These are phyloP conservation scores for Helminthosporium solani DNA, from an alignment of 2,329 filamentous ascomycete genomes.

Conservation along the genomic window DNA sequence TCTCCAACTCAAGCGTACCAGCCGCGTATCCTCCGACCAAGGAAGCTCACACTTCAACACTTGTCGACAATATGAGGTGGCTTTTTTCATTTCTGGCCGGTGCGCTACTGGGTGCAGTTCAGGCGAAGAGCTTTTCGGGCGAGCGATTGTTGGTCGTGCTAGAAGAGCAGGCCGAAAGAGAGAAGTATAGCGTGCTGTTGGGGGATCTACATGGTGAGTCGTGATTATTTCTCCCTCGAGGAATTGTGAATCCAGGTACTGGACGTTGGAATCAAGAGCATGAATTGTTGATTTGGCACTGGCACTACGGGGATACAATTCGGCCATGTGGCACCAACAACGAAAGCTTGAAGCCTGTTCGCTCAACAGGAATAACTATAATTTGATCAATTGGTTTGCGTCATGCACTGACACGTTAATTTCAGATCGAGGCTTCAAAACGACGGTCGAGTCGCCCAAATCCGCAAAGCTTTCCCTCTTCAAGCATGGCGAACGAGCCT, in stretches of 20 bases:
- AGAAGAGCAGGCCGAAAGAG: conserved; percentile 79
- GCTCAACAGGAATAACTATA: neutral
- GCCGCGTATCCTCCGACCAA: conserved; percentile 11
- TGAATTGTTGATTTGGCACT: neutral
- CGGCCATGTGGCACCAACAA: neutral
- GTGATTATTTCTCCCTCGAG: conserved; percentile 1
- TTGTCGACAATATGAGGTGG: conserved; percentile 66
- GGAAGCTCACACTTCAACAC: conserved; percentile 22
- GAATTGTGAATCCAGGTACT: neutral
- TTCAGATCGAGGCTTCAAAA: conserved; percentile 76
- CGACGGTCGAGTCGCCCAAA: conserved; percentile 69
- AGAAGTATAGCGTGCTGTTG: conserved; percentile 78
- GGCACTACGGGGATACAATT: neutral
- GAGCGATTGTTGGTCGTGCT: conserved; percentile 80
- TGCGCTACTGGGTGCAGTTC: conserved; percentile 64
- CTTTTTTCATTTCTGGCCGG: conserved; percentile 69
- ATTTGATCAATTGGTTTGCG: neutral
- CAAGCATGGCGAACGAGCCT: conserved; percentile 79
- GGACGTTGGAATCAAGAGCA: neutral
- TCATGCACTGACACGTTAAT: conserved; percentile 8
- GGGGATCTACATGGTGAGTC: conserved; percentile 67
- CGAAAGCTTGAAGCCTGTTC: neutral
- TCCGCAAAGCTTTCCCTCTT: conserved; percentile 68
- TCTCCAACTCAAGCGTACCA: conserved; percentile 32
- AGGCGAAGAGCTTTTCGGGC: conserved; percentile 77